A percentile compares a stretch with the other conserved stretches of the same genome.
These are phyloP conservation scores for Nemania sp. DNA, from an alignment of 2,329 filamentous ascomycete genomes.

Conservation along the genomic window DNA sequence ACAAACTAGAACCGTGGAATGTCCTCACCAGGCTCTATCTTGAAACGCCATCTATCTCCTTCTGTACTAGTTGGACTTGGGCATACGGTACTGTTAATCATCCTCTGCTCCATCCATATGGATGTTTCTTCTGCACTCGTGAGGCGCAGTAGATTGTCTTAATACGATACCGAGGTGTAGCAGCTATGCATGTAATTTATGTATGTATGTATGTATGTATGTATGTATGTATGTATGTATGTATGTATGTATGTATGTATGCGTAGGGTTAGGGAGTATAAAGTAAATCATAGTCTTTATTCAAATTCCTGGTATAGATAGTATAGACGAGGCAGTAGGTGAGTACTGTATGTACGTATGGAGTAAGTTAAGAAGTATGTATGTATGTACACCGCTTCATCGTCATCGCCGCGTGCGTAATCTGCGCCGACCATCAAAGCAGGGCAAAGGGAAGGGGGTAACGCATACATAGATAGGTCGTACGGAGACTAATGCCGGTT, in stretches of 20 bases:
- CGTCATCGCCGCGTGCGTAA: background rate
- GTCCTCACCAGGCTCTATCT: background rate
- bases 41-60: background rate
- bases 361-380: background rate
- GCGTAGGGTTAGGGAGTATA: no score
- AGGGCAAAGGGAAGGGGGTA: background rate
- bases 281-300: background rate
- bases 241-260: background rate
- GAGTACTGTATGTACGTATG: no score
- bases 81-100: background rate
- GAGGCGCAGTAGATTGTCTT: slow-evolving; percentile 3
- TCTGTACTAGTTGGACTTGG: background rate
- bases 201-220: background rate
- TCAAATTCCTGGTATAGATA: background rate
- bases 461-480: background rate
- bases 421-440: background rate
- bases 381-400: background rate
- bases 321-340: background rate
- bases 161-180: background rate
- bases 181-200: no score
- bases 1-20: slow-evolving; percentile 23
- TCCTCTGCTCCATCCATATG: background rate
- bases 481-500: slow-evolving; percentile 21
- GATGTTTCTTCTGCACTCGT: slow-evolving; percentile 16
- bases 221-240: no score